Conservation (phyloP, 2,329 filamentous ascomycete species). For the Chrysosporium queenslandicum region DNA sequence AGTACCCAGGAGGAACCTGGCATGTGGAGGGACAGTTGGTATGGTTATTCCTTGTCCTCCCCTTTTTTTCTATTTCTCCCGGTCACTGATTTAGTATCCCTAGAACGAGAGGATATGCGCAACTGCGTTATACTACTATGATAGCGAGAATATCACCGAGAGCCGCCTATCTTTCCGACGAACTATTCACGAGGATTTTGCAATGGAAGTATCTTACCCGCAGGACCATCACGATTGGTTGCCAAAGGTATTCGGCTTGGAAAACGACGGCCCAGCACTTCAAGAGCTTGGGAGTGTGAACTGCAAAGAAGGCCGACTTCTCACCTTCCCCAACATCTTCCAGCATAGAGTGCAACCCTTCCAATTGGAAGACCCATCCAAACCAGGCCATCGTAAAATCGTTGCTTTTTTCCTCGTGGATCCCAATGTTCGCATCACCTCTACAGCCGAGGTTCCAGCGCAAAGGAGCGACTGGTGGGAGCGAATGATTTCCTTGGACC, state of each 20-base stretch:
- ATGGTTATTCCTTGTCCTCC: slow-evolving; percentile 10
- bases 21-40: slow-evolving; percentile 42
- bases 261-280: slow-evolving; percentile 1
- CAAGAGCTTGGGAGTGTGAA: slow-evolving; percentile 16
- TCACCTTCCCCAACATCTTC: slow-evolving; percentile 19
- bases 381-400: slow-evolving; percentile 18
- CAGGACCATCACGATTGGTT: slow-evolving; percentile 17
- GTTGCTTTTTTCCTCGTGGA: slow-evolving; percentile 17
- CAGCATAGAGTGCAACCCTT: slow-evolving; percentile 17
- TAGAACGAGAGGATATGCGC: slow-evolving; percentile 56
- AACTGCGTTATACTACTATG: slow-evolving; percentile 54
- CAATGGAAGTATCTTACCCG: slow-evolving; percentile 26
- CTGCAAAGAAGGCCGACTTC: slow-evolving; percentile 17
- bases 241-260: slow-evolving; percentile 12
- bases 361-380: slow-evolving; percentile 13
- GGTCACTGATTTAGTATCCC: not conserved
- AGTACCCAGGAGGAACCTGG: slow-evolving; percentile 38
- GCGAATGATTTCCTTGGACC: slow-evolving; percentile 3
- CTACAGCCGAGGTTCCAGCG: slow-evolving; percentile 15
- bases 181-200: slow-evolving; percentile 23
- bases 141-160: slow-evolving; percentile 50
- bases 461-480: slow-evolving; percentile 17
- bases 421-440: slow-evolving; percentile 16
- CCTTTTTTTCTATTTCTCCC: not conserved
- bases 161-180: slow-evolving; percentile 45